A percentile compares a stretch with the other conserved stretches of the same genome.
These are phyloP conservation scores for Cladorrhinum samala DNA, from an alignment of 495 filamentous ascomycete species.

Conservation along the genomic window DNA sequence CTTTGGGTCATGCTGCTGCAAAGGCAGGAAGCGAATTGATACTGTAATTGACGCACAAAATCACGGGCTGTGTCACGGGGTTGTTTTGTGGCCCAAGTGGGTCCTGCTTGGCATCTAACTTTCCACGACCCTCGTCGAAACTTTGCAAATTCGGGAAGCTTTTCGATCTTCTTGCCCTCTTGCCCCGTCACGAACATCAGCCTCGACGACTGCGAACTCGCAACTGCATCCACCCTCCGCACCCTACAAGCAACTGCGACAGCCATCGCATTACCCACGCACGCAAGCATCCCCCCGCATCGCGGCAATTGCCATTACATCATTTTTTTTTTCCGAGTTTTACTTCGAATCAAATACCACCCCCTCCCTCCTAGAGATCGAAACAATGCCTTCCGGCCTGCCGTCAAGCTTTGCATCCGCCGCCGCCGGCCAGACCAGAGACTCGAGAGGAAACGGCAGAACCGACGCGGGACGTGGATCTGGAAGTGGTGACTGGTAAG, in stretches of 20 bases:
- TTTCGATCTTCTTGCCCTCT: conserved; percentile 10
- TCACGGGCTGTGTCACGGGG: conserved; percentile 28
- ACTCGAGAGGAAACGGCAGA: conserved; percentile 32
- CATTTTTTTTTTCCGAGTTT: too few species aligned
- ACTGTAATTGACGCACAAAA: background rate
- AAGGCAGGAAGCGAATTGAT: too few species aligned
- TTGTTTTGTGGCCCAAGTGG: conserved; percentile 6
- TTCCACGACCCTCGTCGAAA: conserved; percentile 27
- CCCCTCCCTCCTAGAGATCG: too few species aligned
- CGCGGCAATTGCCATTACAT: background rate
- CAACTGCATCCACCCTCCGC: background rate
- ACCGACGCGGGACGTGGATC: conserved; percentile 23
- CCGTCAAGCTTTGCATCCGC: conserved; percentile 80
- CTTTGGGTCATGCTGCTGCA: too few species aligned
- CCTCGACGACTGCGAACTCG: background rate
- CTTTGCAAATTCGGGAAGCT: conserved; percentile 24
- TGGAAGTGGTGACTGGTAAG: conserved; percentile 34
- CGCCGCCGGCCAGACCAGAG: conserved; percentile 64
- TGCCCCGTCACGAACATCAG: too few species aligned
- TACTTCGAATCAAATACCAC: too few species aligned
- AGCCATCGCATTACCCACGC: too few species aligned
- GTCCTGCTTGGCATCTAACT: conserved; percentile 23
- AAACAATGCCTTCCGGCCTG: conserved; percentile 64
- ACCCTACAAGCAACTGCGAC: background rate
- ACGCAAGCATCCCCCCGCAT: too few species aligned